These are phyloP conservation scores for Suillus fuscotomentosus DNA, from an alignment of 768 basidiomycete species.

Conservation along the genomic window DNA sequence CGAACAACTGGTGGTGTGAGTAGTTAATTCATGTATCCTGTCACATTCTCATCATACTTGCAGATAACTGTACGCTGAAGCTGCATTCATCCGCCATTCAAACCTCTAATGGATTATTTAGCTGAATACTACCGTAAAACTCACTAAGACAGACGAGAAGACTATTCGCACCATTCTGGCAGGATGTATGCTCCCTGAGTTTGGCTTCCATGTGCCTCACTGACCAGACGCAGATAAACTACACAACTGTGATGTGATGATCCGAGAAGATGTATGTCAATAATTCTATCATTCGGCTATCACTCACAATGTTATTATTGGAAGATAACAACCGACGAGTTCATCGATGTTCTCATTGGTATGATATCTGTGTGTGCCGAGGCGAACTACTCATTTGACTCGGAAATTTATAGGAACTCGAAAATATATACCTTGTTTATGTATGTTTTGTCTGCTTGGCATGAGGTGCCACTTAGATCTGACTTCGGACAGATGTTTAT, in stretches of 20 bases:
- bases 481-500: slow-evolving; percentile 68
- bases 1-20: slow-evolving; percentile 89
- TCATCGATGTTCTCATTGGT: slow-evolving; percentile 98
- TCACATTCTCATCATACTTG: slow-evolving; percentile 8
- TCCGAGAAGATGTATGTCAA: slow-evolving; percentile 85
- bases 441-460: slow-evolving; percentile 39
- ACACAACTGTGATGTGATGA: slow-evolving; percentile 97
- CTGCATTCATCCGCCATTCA: slow-evolving; percentile 13
- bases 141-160: slow-evolving; percentile 93
- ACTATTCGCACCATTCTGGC: slow-evolving; percentile 92
- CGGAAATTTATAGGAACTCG: slow-evolving; percentile 61
- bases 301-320: slow-evolving; percentile 5
- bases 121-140: slow-evolving; percentile 89
- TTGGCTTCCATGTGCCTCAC: not conserved
- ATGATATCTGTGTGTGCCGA: slow-evolving; percentile 4
- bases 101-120: slow-evolving; percentile 21
- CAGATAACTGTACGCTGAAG: slow-evolving; percentile 65
- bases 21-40: slow-evolving; percentile 12
- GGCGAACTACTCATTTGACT: not conserved
- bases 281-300: slow-evolving; percentile 5
- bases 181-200: slow-evolving; percentile 54
- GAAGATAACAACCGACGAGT: slow-evolving; percentile 93
- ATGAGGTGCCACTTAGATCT: slow-evolving; percentile 7
- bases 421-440: slow-evolving; percentile 94
- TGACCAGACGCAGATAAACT: slow-evolving; percentile 61